Conservation (phyloP, 179 eudicot genomes). For the Actinidia chinensis region DNA sequence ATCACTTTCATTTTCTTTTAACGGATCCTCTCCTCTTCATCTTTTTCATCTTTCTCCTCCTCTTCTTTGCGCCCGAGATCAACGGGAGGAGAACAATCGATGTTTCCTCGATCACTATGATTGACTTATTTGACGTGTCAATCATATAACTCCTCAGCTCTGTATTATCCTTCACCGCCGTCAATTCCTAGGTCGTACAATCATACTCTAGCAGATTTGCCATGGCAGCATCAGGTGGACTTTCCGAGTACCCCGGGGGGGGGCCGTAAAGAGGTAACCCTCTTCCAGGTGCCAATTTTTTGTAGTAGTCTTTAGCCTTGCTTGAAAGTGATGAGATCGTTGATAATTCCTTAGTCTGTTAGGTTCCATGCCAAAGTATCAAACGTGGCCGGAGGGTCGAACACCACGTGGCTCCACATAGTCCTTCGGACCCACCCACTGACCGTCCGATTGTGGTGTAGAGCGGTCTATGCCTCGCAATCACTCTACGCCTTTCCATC, state of each 20-base stretch:
- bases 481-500: conserved; percentile 26
- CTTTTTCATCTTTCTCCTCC: neutral
- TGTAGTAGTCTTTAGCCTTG: conserved; percentile 30
- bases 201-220: conserved; percentile 41
- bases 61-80: conserved; percentile 21
- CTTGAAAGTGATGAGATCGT: conserved; percentile 33
- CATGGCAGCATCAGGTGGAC: conserved; percentile 41
- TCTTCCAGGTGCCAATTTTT: conserved; percentile 34
- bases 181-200: conserved; percentile 40
- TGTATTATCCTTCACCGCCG: conserved; percentile 25
- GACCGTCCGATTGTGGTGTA: conserved; percentile 24
- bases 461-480: conserved; percentile 28
- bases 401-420: conserved; percentile 30
- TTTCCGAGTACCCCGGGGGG: conserved; percentile 26
- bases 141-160: conserved; percentile 30
- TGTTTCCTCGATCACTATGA: conserved; percentile 42
- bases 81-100: conserved; percentile 33
- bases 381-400: conserved; percentile 41
- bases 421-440: neutral
- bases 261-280: conserved; percentile 25
- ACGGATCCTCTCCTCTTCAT: neutral
- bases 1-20: conserved; percentile 18
- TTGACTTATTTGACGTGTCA: conserved; percentile 23
- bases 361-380: conserved; percentile 33
- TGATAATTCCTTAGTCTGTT: conserved; percentile 27